Evolutionary conservation across 495 filamentous ascomycete genomes (phyloP).

Genomic region (Eremomyces bilateralis): DNA sequence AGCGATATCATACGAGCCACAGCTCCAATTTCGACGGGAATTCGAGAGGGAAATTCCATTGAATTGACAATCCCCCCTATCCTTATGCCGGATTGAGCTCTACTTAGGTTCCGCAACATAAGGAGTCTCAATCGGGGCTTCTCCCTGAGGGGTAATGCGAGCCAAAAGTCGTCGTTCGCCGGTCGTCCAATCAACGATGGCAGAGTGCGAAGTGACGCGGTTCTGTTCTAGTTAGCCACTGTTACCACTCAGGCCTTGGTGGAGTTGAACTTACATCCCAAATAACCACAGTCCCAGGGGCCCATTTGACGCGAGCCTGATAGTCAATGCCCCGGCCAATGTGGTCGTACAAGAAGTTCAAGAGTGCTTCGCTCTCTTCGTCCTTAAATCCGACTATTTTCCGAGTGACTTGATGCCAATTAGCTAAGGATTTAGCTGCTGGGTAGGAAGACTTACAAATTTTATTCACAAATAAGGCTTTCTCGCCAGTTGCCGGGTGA

Average conservation of each 20-base stretch:
- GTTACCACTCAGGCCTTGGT: too few relatives aligned
- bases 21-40: too few relatives aligned
- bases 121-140: too few relatives aligned
- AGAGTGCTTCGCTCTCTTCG: slow-evolving; percentile 9
- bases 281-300: slow-evolving; percentile 7
- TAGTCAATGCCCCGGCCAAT: slow-evolving; percentile 8
- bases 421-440: background rate
- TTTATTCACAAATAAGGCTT: background rate
- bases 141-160: slow-evolving; percentile 25
- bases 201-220: slow-evolving; percentile 27
- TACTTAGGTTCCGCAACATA: too few relatives aligned
- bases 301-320: slow-evolving; percentile 8
- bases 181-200: slow-evolving; percentile 30
- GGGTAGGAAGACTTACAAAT: background rate
- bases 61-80: too few relatives aligned
- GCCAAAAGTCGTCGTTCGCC: slow-evolving; percentile 24
- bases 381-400: slow-evolving; percentile 8
- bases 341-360: slow-evolving; percentile 9
- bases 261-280: too few relatives aligned
- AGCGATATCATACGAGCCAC: too few relatives aligned
- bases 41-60: too few relatives aligned
- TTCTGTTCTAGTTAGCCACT: too few relatives aligned
- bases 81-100: too few relatives aligned
- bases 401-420: slow-evolving; percentile 6
- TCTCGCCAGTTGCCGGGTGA: slow-evolving; percentile 6